A percentile compares a stretch with the other conserved stretches of the same genome.
Evolutionary conservation across 1,139 yeast species (phyloP).

Genomic region (Candida sanyaensis): DNA sequence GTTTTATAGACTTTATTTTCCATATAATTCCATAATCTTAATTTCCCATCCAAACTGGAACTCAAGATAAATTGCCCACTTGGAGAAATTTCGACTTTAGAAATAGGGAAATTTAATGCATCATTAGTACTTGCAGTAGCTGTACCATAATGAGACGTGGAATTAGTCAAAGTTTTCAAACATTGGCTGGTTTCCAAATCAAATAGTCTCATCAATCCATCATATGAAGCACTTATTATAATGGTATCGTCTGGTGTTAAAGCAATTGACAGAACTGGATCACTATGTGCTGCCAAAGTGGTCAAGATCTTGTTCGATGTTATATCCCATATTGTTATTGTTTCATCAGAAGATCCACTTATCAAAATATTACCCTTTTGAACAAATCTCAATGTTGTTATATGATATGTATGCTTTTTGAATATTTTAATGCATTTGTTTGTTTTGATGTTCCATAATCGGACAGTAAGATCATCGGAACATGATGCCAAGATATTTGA

Average conservation of each 20-base stretch:
- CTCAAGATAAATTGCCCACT: constrained; percentile 82
- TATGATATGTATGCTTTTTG: constrained; percentile 84
- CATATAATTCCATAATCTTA: constrained; percentile 83
- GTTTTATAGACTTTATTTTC: constrained; percentile 78
- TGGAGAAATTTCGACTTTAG: constrained; percentile 73
- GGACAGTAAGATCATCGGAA: constrained; percentile 81
- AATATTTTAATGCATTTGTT: constrained; percentile 59
- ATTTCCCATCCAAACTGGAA: constrained; percentile 76
- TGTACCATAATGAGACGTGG: constrained; percentile 57
- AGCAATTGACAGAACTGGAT: constrained; percentile 78
- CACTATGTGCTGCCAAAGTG: constrained; percentile 91
- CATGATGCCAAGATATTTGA: constrained; percentile 77
- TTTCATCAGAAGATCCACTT: constrained; percentile 89
- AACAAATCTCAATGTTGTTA: constrained; percentile 71
- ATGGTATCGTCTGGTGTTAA: constrained; percentile 80
- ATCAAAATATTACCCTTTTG: constrained; percentile 75
- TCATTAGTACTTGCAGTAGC: constrained; percentile 60
- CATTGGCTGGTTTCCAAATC: constrained; percentile 92
- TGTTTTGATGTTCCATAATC: constrained; percentile 60
- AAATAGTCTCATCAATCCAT: constrained; percentile 86
- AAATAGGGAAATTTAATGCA: constrained; percentile 63
- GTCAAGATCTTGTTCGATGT: constrained; percentile 68
- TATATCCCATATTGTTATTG: constrained; percentile 88
- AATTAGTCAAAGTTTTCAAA: constrained; percentile 79
- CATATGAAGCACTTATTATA: constrained; percentile 85